Evolutionary conservation across 306 rosid species (phyloP).

Genomic region (Albizia julibrissin): DNA sequence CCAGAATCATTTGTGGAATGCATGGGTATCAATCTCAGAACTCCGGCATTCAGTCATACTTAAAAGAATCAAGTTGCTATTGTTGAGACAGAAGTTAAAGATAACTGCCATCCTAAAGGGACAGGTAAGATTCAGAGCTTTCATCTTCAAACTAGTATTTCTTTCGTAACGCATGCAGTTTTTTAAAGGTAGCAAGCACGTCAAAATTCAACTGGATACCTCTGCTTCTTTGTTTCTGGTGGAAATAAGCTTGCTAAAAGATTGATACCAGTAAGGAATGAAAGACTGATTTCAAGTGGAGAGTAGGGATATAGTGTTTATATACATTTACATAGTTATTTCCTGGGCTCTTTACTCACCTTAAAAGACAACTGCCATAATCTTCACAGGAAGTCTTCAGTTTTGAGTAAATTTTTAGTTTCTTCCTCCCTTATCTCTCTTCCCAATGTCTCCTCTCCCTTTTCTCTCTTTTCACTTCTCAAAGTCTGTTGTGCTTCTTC

Average conservation of each 20-base stretch:
- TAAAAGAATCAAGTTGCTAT: constrained; percentile 90
- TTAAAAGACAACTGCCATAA: neutral
- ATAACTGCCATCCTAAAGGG: constrained; percentile 87
- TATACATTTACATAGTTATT: neutral
- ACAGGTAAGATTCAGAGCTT: constrained; percentile 71
- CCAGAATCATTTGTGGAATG: constrained; percentile 97
- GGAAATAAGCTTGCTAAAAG: neutral
- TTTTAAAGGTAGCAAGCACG: constrained; percentile 8
- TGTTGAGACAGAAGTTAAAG: constrained; percentile 93
- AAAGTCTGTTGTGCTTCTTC: constrained; percentile 36
- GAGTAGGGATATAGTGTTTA: constrained; percentile 20
- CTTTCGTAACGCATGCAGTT: constrained; percentile 30
- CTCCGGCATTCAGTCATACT: constrained; percentile 95
- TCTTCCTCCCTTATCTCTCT: constrained; percentile 5
- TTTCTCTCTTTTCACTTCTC: constrained; percentile 24
- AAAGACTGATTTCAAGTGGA: neutral
- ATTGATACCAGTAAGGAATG: neutral
- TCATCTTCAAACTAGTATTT: constrained; percentile 33
- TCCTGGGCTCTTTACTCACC: neutral
- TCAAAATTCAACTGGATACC: constrained; percentile 18
- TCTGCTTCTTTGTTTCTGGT: constrained; percentile 18
- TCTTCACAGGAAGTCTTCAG: neutral
- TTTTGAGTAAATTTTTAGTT: neutral
- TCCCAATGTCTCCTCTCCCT: neutral
- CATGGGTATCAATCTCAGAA: constrained; percentile 96